Evolutionary conservation across 2,329 filamentous ascomycete species (phyloP).

Genomic region (Alternaria gansuensis): DNA sequence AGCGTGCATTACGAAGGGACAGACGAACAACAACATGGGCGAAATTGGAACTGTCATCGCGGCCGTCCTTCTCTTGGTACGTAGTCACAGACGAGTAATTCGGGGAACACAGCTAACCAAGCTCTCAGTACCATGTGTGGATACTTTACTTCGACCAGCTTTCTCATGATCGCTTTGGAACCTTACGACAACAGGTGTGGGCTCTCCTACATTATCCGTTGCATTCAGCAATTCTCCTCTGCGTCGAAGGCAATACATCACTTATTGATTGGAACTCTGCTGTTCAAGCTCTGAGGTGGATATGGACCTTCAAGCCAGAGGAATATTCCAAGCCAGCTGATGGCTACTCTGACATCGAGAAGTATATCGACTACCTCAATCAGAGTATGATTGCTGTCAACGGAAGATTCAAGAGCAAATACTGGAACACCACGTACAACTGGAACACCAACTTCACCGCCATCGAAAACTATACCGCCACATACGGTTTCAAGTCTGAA

Average conservation of each 20-base stretch:
- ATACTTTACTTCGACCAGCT: constrained; percentile 67
- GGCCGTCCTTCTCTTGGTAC: constrained; percentile 30
- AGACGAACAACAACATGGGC: constrained; percentile 28
- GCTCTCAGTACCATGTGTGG: constrained; percentile 61
- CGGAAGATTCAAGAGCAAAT: constrained; percentile 28
- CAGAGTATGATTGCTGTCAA: constrained; percentile 33
- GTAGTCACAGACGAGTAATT: not conserved
- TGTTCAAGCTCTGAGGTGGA: constrained; percentile 35
- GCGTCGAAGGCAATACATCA: constrained; percentile 62
- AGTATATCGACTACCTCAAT: constrained; percentile 28
- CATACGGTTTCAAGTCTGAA: constrained; percentile 28
- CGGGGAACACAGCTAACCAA: too few relatives aligned
- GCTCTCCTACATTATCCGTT: constrained; percentile 66
- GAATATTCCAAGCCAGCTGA: constrained; percentile 27
- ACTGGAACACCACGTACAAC: constrained; percentile 33
- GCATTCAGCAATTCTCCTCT: constrained; percentile 67
- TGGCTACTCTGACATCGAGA: constrained; percentile 22
- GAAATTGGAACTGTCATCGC: constrained; percentile 36
- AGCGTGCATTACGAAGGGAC: constrained; percentile 36
- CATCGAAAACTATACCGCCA: constrained; percentile 32
- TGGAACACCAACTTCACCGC: constrained; percentile 37
- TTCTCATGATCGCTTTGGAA: constrained; percentile 57
- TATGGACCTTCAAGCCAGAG: constrained; percentile 29
- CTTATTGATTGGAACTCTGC: constrained; percentile 39
- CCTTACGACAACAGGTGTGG: constrained; percentile 66